phyloP scores from a whole-genome alignment of 179 eudicot species.

The Heliamphora pulchella region DNA sequence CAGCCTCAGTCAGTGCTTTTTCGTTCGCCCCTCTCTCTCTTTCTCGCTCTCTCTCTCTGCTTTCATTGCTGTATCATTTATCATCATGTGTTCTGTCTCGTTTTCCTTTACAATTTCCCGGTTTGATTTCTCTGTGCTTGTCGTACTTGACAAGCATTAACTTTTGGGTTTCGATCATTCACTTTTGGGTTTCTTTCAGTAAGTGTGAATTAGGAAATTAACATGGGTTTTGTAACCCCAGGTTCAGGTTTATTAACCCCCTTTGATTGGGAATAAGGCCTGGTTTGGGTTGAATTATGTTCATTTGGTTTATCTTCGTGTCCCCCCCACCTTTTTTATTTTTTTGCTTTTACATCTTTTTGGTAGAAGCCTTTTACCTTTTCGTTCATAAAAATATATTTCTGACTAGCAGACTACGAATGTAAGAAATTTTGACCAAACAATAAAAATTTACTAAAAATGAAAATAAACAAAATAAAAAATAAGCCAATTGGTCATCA shows the following conservation, averaged over 20 bases:
- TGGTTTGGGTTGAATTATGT: no score
- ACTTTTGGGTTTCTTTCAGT: background rate
- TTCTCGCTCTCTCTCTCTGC: background rate
- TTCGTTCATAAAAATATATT: no score
- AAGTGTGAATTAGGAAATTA: background rate
- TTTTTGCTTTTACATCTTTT: no score
- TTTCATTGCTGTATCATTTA: background rate
- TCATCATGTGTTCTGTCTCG: background rate
- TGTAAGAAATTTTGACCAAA: no score
- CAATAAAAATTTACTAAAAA: no score
- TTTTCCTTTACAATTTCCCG: background rate
- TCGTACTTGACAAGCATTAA: background rate
- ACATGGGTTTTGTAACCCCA: background rate
- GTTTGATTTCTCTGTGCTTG: background rate
- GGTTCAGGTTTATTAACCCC: background rate
- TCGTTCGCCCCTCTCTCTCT: background rate
- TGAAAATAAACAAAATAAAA: no score
- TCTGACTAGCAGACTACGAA: no score
- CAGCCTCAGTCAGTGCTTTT: conserved; percentile 5
- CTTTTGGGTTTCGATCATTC: background rate
- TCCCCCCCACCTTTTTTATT: no score
- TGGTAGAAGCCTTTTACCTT: no score
- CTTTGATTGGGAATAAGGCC: no score
- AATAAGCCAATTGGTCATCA: no score
- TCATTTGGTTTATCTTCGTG: no score